A percentile compares a stretch with the other conserved stretches of the same genome.
These are phyloP conservation scores for Camelina neglecta DNA, from an alignment of 345 rosid genomes.

Conservation along the genomic window DNA sequence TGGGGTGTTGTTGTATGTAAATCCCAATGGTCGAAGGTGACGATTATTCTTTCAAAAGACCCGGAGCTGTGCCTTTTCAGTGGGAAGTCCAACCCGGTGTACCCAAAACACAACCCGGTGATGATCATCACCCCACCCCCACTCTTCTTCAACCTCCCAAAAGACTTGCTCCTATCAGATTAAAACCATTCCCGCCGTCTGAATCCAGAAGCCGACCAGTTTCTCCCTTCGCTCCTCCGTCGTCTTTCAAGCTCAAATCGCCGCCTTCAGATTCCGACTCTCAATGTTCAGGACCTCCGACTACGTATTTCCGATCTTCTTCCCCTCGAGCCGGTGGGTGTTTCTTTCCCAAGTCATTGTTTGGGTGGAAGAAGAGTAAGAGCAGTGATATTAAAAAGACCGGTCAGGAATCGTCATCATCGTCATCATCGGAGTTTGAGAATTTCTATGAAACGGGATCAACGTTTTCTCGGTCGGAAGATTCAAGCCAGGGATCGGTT, in stretches of 20 bases:
- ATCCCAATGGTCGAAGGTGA: conserved; percentile 41
- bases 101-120: conserved; percentile 54
- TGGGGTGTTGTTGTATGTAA: too few species aligned
- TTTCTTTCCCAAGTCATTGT: conserved; percentile 24
- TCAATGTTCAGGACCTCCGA: conserved; percentile 26
- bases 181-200: conserved; percentile 39
- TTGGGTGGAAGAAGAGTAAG: conserved; percentile 38
- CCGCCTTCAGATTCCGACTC: background rate
- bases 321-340: conserved; percentile 26
- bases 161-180: conserved; percentile 36
- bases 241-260: conserved; percentile 18
- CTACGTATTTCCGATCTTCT: conserved; percentile 27
- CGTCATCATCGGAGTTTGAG: conserved; percentile 25
- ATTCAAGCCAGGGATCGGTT: conserved; percentile 30
- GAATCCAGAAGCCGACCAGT: conserved; percentile 3
- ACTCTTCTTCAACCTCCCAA: conserved; percentile 40
- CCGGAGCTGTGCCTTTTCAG: conserved; percentile 81
- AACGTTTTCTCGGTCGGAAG: conserved; percentile 28
- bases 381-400: conserved; percentile 8
- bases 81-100: conserved; percentile 98
- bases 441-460: conserved; percentile 29
- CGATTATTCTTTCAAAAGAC: conserved; percentile 69
- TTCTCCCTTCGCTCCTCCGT: conserved; percentile 42
- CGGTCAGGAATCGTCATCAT: conserved; percentile 14
- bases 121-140: conserved; percentile 9